Evolutionary conservation across 2,329 filamentous ascomycete genomes (phyloP).

Genomic region (Rutstroemia sp.): DNA sequence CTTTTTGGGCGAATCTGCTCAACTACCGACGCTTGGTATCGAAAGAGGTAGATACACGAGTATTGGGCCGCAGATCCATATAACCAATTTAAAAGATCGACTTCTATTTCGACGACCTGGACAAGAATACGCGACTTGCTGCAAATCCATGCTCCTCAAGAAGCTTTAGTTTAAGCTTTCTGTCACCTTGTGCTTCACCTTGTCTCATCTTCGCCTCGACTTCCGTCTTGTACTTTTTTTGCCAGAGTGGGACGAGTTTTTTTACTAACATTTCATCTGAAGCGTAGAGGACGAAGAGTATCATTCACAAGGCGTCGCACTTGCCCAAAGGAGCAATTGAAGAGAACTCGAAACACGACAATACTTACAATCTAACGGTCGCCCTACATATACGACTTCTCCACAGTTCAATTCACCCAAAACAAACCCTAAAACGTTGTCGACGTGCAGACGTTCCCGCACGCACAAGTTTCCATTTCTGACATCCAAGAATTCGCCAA

Average conservation of each 20-base stretch:
- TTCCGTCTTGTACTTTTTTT: constrained; percentile 4
- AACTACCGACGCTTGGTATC: no score
- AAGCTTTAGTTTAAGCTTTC: constrained; percentile 22
- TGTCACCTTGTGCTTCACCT: constrained; percentile 23
- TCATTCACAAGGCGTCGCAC: constrained; percentile 22
- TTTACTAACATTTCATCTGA: constrained; percentile 25
- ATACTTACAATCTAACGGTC: not conserved
- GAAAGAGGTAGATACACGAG: no score
- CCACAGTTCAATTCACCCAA: not conserved
- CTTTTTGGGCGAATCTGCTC: no score
- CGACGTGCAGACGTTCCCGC: not conserved
- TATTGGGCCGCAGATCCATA: no score
- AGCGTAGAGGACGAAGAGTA: constrained; percentile 15
- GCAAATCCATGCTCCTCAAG: not conserved
- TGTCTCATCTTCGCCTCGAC: constrained; percentile 23
- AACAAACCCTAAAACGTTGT: not conserved
- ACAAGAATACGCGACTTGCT: not conserved
- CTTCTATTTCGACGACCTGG: not conserved
- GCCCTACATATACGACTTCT: not conserved
- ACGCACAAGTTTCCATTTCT: not conserved
- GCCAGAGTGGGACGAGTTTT: constrained; percentile 2
- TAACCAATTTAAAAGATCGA: no score
- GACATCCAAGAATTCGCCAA: constrained; percentile 6
- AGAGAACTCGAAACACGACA: not conserved
- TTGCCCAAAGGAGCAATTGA: not conserved